Evolutionary conservation across 2,329 filamentous ascomycete species (phyloP), one percentile per base, ranked within the genome.

Genomic region (Fusarium guadeloupense): DNA sequence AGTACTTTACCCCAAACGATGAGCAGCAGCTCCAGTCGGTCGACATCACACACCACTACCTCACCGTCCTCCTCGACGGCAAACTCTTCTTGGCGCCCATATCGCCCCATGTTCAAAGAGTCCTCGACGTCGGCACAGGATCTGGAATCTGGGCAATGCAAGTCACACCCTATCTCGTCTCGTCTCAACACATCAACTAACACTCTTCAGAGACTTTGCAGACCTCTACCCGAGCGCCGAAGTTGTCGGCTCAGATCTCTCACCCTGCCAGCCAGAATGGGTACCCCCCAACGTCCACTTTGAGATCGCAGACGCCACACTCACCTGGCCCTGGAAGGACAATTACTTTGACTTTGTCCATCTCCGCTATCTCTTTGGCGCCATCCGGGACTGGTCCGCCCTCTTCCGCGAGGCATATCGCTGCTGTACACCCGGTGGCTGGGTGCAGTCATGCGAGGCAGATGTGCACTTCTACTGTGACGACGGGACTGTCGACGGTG

Each of bases 101-200:
- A 52, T 35, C 44, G 8, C 31, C 42, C 10, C 19, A 69, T 39
- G 38, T 64, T 17, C 51, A 69, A 42, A 65, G 20, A 37, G 66
- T 69, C n/a, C 61, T 69, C 9, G 66, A 69, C 35, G 61, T 69
- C 5, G 66, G 66, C 6, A 69, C 66, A 17, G 66, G 66, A 13
- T 69, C 66, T 34, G 66, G 66, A 12, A 64, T 50, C 13, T 62
- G 59, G 59, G 59, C 59, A 30, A 64, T 62, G 59, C 37, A 59
- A 26, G 42, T 26, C 10, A 14, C 26, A 12, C 13, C 17, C 19
- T n/a, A n/a, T 14, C 14, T 3, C 12, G 23, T 25, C 23, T 25
- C 10, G 4, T 9, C 25, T 5, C 5, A 28, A 28, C 17, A 33
- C 37, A 28, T n/a, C n/a, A 9, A 49, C 26, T 34, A 13, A 23